A percentile compares a stretch with the other conserved stretches of the same genome.
phyloP scores from a whole-genome alignment of 345 rosid species.

The Citropsis articulata region DNA sequence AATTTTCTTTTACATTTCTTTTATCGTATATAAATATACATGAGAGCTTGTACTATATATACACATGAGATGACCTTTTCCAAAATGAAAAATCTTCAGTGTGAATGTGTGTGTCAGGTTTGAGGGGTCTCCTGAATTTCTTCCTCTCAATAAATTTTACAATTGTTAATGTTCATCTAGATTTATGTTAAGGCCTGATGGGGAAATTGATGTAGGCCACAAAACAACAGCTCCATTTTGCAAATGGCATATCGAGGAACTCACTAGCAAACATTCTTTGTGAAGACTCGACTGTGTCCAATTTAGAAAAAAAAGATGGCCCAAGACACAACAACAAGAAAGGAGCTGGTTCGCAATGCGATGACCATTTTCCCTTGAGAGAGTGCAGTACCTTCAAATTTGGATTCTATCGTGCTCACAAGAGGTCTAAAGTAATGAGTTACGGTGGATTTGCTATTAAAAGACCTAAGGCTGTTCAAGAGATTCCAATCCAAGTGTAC shows the following conservation, averaged over 20 bases:
- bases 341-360: slow-evolving; percentile 50
- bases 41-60: neutral
- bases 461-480: no score
- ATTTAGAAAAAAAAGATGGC: slow-evolving; percentile 34
- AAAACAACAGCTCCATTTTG: slow-evolving; percentile 46
- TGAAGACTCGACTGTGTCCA: slow-evolving; percentile 17
- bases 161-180: neutral
- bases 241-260: slow-evolving; percentile 52
- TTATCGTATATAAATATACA: neutral
- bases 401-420: no score
- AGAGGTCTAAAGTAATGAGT: no score
- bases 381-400: neutral
- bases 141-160: neutral
- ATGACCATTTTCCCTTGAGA: slow-evolving; percentile 46
- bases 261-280: slow-evolving; percentile 36
- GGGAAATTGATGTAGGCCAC: slow-evolving; percentile 60
- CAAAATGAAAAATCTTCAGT: no score
- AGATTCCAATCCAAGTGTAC: no score
- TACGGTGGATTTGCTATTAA: no score
- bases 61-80: neutral
- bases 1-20: no score
- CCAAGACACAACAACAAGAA: slow-evolving; percentile 50
- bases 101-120: neutral
- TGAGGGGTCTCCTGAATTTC: neutral
- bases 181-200: slow-evolving; percentile 33